phyloP scores from a whole-genome alignment of 2,329 filamentous ascomycete species.

The Trichoderma oligosporum region DNA sequence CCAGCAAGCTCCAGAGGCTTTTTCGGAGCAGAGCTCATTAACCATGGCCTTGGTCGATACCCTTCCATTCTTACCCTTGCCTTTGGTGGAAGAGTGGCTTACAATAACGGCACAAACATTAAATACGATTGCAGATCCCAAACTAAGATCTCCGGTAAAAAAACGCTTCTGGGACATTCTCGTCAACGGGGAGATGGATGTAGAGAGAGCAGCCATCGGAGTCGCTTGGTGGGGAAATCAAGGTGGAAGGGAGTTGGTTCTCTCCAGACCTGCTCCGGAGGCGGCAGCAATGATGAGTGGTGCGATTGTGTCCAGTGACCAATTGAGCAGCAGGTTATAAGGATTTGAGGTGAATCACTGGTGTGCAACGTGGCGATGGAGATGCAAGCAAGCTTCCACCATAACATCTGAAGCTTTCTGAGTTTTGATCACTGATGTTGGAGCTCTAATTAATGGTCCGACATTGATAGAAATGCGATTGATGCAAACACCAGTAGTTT shows the following conservation, averaged over 20 bases:
- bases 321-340: conserved; percentile 28
- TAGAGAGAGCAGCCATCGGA: conserved; percentile 72
- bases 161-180: conserved; percentile 76
- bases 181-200: conserved; percentile 80
- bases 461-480: not conserved
- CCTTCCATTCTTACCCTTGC: conserved; percentile 67
- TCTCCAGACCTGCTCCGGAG: conserved; percentile 29
- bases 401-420: too few relatives aligned
- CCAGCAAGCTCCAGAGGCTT: conserved; percentile 30
- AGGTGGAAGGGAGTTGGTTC: conserved; percentile 51
- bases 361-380: not conserved
- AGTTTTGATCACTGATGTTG: not conserved
- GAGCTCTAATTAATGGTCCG: not conserved
- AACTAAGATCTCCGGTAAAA: conserved; percentile 61
- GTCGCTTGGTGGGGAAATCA: conserved; percentile 79
- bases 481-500: not conserved
- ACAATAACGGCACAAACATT: conserved; percentile 65
- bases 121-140: conserved; percentile 57
- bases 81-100: conserved; percentile 76
- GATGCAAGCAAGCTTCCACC: not conserved
- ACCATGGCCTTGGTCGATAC: conserved; percentile 75
- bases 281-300: conserved; percentile 51
- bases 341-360: not conserved
- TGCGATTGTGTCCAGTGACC: conserved; percentile 39
- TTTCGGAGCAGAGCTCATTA: conserved; percentile 78